Base-by-base conservation (phyloP, 2,329 filamentous ascomycete genomes). In the Epichloe gansuensis region DNA sequence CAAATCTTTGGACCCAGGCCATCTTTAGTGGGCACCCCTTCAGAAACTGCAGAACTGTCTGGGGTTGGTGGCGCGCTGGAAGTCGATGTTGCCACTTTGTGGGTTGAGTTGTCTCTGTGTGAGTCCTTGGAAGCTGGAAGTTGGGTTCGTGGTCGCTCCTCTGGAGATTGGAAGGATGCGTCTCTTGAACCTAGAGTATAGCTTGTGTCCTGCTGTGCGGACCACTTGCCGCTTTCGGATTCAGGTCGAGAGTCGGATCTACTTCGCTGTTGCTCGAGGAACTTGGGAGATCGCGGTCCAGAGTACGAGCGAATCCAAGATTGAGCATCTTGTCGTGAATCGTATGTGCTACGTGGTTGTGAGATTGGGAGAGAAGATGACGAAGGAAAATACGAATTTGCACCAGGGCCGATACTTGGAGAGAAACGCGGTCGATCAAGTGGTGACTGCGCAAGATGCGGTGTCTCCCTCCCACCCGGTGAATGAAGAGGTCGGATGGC, bases 1-100 rank as follows among this genome's bases (percentile, higher is more conserved):
- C 81, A 84, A 54, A 84, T 84, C 69, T 83, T 84, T 12, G 81
- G 80, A 0, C 81, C 81, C 13, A 84, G 66, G 1, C 76, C 76
- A 61, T 84, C 80, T 63, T 82, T 82, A 13, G 71, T 69, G 0
- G 73, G 68, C 9, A 71, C 58, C 2, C 69, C 70, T 47, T 79
- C 77, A 1, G 70, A 67, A 6, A 57, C 51, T 1, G 61, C 56
- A 3, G 60, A 61, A 47, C 61, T 64, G 9, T 64, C 55, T 17
- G 63, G 56, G 1, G 62, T 64, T 38, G 61, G 56, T 8, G 62
- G 60, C 23, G 61, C 63, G 51, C 62, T 64, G 21, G 58, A 53
- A 15, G 54, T 56, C 8, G 57, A 55, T 44, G 60, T 56, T n/a
- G 58, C 53, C 45, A 55, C 49, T 40, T 60, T 55, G 31, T 63